Base-by-base conservation (phyloP, 2,329 filamentous ascomycete genomes). In the Myriosclerotinia curreyana region DNA sequence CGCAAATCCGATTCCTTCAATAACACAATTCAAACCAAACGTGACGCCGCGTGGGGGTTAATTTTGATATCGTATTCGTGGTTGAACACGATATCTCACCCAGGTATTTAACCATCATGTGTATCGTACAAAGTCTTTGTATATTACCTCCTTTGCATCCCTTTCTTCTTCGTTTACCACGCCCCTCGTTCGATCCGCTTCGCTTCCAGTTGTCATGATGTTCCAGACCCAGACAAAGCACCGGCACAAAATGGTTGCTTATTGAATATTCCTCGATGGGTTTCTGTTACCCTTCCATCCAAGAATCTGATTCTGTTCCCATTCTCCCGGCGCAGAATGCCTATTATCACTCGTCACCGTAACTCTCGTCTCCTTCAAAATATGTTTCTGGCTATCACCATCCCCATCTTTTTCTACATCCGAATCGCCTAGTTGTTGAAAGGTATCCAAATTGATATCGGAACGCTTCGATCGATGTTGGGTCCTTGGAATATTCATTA, bases 351-450 rank as follows among this genome's bases (percentile, higher is more conserved):
- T 66, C 28, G 67, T 71, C 46, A 74, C 67, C 1, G 68, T 70
- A 6, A 74, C 68, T 6, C 70, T 59, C 0, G 75, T 77, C 64
- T 77, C 74, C 67, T 77, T 77, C 62, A 77, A 65, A 31, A 77
- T 77, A n/a, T 77, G 73, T 65, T 74, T 77, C 68, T 76, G 72
- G 59, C 75, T 76, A 51, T 76, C 74, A 5, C 69, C 71, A 64
- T 74, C 67, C 17, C 54, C 59, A 62, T 68, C 68, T 49, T 67
- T 69, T 48, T 62, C 60, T 9, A 34, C 20, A 31, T 31, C 40
- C 28, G 54, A 58, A 17, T 69, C 69, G 3, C 61, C 65, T 11
- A 70, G 48, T 52, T 71, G 53, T 2, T 65, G 64, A 58, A 71
- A 70, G 14, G 66, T 71, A 67, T 71, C 66, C 46, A 71, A 11